Evolutionary conservation across 495 filamentous ascomycete genomes (phyloP).

Genomic region (Poronia punctata): DNA sequence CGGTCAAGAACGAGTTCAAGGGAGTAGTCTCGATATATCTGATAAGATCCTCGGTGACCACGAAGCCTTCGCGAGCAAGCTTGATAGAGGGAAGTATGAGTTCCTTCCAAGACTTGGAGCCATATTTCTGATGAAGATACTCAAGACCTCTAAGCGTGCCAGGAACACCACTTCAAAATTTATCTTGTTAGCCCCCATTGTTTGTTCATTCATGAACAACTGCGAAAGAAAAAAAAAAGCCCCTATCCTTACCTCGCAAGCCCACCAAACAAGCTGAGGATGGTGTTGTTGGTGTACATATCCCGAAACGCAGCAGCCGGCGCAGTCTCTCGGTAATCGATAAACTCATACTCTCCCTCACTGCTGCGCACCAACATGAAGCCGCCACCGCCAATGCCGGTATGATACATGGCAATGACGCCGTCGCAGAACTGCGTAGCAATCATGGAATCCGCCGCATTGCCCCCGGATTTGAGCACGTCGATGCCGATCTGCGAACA

Average conservation of each 20-base stretch:
- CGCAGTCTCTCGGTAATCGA: constrained; percentile 77
- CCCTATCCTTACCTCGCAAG: constrained; percentile 50
- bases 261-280: constrained; percentile 43
- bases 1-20: constrained; percentile 76
- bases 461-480: constrained; percentile 56
- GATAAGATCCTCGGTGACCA: constrained; percentile 54
- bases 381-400: constrained; percentile 72
- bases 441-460: constrained; percentile 62
- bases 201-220: neutral
- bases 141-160: constrained; percentile 71
- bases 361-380: constrained; percentile 63
- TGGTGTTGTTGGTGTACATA: constrained; percentile 61
- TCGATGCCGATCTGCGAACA: constrained; percentile 65
- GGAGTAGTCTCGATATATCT: constrained; percentile 46
- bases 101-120: constrained; percentile 59
- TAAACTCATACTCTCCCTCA: constrained; percentile 57
- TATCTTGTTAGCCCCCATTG: constrained; percentile 3
- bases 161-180: constrained; percentile 63
- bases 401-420: constrained; percentile 69
- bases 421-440: constrained; percentile 56
- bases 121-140: constrained; percentile 65
- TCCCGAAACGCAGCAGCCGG: constrained; percentile 67
- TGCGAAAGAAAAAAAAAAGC: neutral
- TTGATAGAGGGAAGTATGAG: constrained; percentile 60
- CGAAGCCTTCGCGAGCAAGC: constrained; percentile 65